A percentile compares a stretch with the other conserved stretches of the same genome.
These are phyloP conservation scores for Psilocybe sp. DNA, from an alignment of 768 basidiomycete genomes.

Conservation along the genomic window DNA sequence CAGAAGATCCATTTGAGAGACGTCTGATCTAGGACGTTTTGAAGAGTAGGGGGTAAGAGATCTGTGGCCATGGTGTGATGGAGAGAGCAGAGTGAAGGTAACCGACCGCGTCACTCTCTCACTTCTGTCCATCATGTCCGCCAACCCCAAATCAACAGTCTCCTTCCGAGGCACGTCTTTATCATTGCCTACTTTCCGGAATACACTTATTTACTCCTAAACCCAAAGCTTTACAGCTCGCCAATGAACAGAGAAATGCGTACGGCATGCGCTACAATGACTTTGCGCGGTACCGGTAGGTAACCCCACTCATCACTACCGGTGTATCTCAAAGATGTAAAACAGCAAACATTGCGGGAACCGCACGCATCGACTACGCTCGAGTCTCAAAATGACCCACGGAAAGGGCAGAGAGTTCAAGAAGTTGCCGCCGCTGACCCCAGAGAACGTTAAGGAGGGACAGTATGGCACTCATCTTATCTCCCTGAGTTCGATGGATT, in stretches of 20 bases:
- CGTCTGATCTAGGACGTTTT: slow-evolving; percentile 92
- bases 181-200: not conserved
- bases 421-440: slow-evolving; percentile 63
- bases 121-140: slow-evolving; percentile 26
- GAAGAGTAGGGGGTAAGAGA: slow-evolving; percentile 78
- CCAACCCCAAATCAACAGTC: slow-evolving; percentile 16
- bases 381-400: slow-evolving; percentile 79
- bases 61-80: slow-evolving; percentile 34
- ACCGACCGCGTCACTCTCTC: slow-evolving; percentile 11
- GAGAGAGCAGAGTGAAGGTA: slow-evolving; percentile 8
- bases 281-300: slow-evolving; percentile 78
- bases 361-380: slow-evolving; percentile 84
- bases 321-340: not conserved
- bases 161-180: slow-evolving; percentile 34
- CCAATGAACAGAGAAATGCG: slow-evolving; percentile 85
- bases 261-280: slow-evolving; percentile 93
- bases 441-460: slow-evolving; percentile 76
- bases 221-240: slow-evolving; percentile 70
- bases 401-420: slow-evolving; percentile 91
- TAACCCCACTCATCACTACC: not conserved
- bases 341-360: slow-evolving; percentile 84
- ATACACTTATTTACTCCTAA: slow-evolving; percentile 5
- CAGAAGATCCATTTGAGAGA: slow-evolving; percentile 99
- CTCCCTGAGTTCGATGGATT: slow-evolving; percentile 3
- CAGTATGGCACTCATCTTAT: slow-evolving; percentile 50